These are phyloP conservation scores for Trichophyton schoenleinii DNA, from an alignment of 2,329 filamentous ascomycete genomes.

Conservation along the genomic window DNA sequence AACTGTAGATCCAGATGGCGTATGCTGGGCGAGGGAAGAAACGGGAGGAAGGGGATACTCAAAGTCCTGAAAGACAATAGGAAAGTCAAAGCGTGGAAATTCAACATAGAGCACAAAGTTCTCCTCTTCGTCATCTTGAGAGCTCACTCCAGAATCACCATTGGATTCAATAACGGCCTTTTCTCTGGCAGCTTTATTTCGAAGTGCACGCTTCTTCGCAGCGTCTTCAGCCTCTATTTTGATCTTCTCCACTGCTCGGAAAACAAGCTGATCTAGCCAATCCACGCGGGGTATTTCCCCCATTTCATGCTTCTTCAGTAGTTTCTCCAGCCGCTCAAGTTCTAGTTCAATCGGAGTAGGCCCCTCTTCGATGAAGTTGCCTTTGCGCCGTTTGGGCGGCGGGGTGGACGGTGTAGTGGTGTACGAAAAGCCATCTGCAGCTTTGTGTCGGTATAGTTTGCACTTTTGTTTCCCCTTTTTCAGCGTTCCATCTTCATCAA, in stretches of 20 bases:
- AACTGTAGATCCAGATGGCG: conserved; percentile 53
- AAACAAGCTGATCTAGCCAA: conserved; percentile 93
- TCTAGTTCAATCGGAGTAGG: conserved; percentile 64
- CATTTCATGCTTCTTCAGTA: conserved; percentile 98
- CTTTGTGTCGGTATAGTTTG: conserved; percentile 64
- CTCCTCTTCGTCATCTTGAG: conserved; percentile 40
- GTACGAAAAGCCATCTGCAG: conserved; percentile 72
- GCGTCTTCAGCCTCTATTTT: conserved; percentile 52
- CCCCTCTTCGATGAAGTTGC: conserved; percentile 35
- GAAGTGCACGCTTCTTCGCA: conserved; percentile 44
- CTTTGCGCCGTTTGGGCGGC: conserved; percentile 42
- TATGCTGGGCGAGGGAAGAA: conserved; percentile 56
- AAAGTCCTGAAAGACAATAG: conserved; percentile 86
- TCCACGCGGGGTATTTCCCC: conserved; percentile 85
- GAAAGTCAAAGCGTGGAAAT: conserved; percentile 87
- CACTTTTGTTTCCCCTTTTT: conserved; percentile 91
- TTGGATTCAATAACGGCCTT: conserved; percentile 18
- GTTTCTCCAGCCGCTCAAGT: conserved; percentile 71
- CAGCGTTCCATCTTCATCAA: conserved; percentile 81
- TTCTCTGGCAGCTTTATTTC: conserved; percentile 25
- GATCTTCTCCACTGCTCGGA: conserved; percentile 73
- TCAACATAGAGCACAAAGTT: conserved; percentile 81
- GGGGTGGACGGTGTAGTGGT: conserved; percentile 64
- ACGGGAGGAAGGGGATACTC: conserved; percentile 80
- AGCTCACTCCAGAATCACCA: conserved; percentile 19